phyloP scores from a whole-genome alignment of 2,329 filamentous ascomycete species.

The Fusarium denticulatum region DNA sequence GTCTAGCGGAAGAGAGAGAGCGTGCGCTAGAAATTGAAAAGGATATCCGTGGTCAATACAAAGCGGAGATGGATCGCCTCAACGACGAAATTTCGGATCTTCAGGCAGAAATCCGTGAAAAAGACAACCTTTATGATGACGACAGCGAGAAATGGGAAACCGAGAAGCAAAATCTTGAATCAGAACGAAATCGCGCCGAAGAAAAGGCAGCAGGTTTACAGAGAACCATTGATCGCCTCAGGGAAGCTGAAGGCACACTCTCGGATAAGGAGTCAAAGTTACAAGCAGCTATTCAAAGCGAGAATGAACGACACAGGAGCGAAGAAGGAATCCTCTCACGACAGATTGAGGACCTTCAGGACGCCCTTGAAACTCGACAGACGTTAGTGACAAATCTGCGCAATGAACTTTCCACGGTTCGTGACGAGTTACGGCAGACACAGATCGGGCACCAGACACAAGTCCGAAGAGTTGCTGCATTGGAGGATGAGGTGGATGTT shows the following conservation, averaged over 20 bases:
- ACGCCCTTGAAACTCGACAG: constrained; percentile 74
- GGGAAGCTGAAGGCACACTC: constrained; percentile 72
- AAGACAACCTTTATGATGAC: constrained; percentile 75
- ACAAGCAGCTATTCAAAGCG: constrained; percentile 74
- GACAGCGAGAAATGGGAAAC: constrained; percentile 79
- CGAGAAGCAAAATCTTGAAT: constrained; percentile 69
- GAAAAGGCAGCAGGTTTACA: constrained; percentile 75
- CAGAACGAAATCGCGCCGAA: constrained; percentile 73
- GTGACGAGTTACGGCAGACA: constrained; percentile 75
- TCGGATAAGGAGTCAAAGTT: constrained; percentile 74
- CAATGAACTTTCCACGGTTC: constrained; percentile 71
- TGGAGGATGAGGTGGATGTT: constrained; percentile 82
- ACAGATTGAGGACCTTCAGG: constrained; percentile 80
- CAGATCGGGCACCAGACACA: constrained; percentile 71
- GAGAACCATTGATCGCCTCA: constrained; percentile 75
- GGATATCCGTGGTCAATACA: constrained; percentile 59
- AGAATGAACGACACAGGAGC: constrained; percentile 75
- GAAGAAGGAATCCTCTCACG: constrained; percentile 76
- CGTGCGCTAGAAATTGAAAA: constrained; percentile 69
- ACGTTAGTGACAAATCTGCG: constrained; percentile 72
- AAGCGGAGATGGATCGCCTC: constrained; percentile 60
- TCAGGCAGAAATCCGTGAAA: constrained; percentile 73
- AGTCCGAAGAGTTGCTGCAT: constrained; percentile 70
- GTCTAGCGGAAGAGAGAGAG: constrained; percentile 64
- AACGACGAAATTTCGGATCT: constrained; percentile 70